phyloP scores from a whole-genome alignment of 495 filamentous ascomycete species.

The Annulohypoxylon stygium region DNA sequence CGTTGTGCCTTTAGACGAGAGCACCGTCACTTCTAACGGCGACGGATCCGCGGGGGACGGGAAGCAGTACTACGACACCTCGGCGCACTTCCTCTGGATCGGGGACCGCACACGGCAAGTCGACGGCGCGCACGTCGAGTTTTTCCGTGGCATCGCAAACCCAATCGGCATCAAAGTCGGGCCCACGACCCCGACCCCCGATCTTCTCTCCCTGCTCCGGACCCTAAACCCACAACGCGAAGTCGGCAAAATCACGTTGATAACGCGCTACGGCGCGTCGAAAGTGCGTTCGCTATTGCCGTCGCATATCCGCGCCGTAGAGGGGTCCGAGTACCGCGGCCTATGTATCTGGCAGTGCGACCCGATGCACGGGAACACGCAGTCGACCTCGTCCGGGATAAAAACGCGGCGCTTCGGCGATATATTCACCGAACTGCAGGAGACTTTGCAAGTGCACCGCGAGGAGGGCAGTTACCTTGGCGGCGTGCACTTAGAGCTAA shows the following conservation, averaged over 20 bases:
- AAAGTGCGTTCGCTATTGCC: slow-evolving; percentile 80
- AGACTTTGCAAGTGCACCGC: slow-evolving; percentile 85
- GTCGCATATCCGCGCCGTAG: slow-evolving; percentile 86
- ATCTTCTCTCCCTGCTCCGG: slow-evolving; percentile 81
- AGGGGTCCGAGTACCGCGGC: slow-evolving; percentile 74
- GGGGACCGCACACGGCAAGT: slow-evolving; percentile 95
- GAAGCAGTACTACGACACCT: slow-evolving; percentile 84
- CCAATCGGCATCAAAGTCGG: slow-evolving; percentile 97
- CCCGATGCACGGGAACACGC: slow-evolving; percentile 95
- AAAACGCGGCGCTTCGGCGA: slow-evolving; percentile 91
- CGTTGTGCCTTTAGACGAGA: slow-evolving; percentile 39
- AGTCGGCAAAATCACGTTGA: slow-evolving; percentile 92
- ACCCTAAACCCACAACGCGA: slow-evolving; percentile 85
- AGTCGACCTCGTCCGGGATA: slow-evolving; percentile 75
- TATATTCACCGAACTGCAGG: slow-evolving; percentile 85
- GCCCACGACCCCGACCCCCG: slow-evolving; percentile 78
- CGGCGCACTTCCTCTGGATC: slow-evolving; percentile 98
- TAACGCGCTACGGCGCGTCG: slow-evolving; percentile 89
- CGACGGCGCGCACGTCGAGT: slow-evolving; percentile 93
- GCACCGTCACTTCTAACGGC: neutral
- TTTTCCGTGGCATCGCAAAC: slow-evolving; percentile 95
- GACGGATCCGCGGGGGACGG: slow-evolving; percentile 8
- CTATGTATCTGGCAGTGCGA: slow-evolving; percentile 97
- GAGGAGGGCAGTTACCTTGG: slow-evolving; percentile 86
- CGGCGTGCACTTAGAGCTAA: slow-evolving; percentile 94